Evolutionary conservation across 805 yeast genomes (phyloP).

Genomic region (Scheffersomyces coipomensis): DNA sequence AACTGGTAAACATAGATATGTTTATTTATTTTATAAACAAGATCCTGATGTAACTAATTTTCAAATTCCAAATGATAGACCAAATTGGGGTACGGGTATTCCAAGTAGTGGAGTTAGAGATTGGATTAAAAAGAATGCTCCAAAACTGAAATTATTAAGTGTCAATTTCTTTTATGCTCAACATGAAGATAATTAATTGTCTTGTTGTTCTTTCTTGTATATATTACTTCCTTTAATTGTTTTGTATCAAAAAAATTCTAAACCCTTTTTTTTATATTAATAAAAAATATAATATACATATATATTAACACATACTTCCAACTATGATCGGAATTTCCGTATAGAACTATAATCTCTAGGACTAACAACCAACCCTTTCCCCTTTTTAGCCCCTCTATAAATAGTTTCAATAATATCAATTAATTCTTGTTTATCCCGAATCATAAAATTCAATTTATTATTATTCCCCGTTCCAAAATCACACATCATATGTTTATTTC

Average conservation of each 20-base stretch:
- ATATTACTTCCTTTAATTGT: background rate
- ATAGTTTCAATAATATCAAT: slow-evolving; percentile 88
- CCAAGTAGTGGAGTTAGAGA: slow-evolving; percentile 78
- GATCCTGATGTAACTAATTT: slow-evolving; percentile 41
- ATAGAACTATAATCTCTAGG: slow-evolving; percentile 64
- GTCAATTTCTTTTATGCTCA: slow-evolving; percentile 86
- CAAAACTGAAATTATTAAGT: slow-evolving; percentile 59
- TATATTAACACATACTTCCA: slow-evolving; percentile 2
- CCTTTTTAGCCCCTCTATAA: slow-evolving; percentile 88
- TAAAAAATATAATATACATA: background rate
- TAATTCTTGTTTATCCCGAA: slow-evolving; percentile 80
- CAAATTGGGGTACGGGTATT: slow-evolving; percentile 82
- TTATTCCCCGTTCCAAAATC: slow-evolving; percentile 98
- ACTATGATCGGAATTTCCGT: slow-evolving; percentile 11
- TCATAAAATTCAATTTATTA: slow-evolving; percentile 80
- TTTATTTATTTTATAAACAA: slow-evolving; percentile 72
- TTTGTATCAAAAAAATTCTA: no score
- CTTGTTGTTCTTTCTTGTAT: background rate
- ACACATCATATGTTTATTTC: slow-evolving; percentile 96
- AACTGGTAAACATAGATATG: slow-evolving; percentile 87
- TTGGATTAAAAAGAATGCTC: slow-evolving; percentile 65
- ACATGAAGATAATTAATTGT: slow-evolving; percentile 28
- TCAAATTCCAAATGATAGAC: slow-evolving; percentile 52
- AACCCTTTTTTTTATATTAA: background rate
- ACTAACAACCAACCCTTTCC: slow-evolving; percentile 85